These are phyloP conservation scores for Calycina herbarum DNA, from an alignment of 2,329 filamentous ascomycete species.

Conservation along the genomic window DNA sequence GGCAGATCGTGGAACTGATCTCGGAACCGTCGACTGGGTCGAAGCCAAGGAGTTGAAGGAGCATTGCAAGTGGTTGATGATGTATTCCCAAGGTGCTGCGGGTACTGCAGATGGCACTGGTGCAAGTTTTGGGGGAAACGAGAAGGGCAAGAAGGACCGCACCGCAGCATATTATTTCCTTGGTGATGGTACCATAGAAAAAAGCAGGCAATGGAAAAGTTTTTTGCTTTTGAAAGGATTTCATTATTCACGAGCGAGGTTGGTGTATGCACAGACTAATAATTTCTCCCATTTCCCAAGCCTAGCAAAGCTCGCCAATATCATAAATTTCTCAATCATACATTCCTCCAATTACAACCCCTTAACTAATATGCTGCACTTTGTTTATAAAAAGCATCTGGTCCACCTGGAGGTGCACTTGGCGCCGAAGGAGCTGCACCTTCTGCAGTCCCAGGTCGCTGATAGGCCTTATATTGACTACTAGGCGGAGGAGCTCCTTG, in stretches of 20 bases:
- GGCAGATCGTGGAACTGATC: slow-evolving; percentile 90
- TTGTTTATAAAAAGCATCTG: slow-evolving; percentile 57
- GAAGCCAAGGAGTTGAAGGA: slow-evolving; percentile 87
- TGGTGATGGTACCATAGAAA: too few relatives aligned
- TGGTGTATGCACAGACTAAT: neutral
- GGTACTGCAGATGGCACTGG: slow-evolving; percentile 60
- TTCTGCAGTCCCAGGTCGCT: slow-evolving; percentile 30
- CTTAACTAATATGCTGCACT: slow-evolving; percentile 36
- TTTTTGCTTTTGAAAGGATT: neutral
- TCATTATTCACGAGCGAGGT: neutral
- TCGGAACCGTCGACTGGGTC: slow-evolving; percentile 88
- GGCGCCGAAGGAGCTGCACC: slow-evolving; percentile 40
- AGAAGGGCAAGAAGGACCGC: too few relatives aligned
- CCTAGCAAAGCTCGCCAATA: neutral
- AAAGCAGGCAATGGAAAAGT: too few relatives aligned
- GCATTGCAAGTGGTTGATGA: slow-evolving; percentile 98
- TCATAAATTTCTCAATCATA: slow-evolving; percentile 9
- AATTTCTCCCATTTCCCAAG: neutral
- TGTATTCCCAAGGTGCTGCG: slow-evolving; percentile 84
- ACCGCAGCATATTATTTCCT: too few relatives aligned
- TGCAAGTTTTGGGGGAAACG: slow-evolving; percentile 48
- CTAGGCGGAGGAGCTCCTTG: slow-evolving; percentile 39
- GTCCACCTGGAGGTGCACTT: slow-evolving; percentile 45
- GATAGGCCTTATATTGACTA: slow-evolving; percentile 60
- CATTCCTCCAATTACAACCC: slow-evolving; percentile 4